Evolutionary conservation across 2,329 filamentous ascomycete genomes (phyloP).

Genomic region (Neofusicoccum cordaticola): DNA sequence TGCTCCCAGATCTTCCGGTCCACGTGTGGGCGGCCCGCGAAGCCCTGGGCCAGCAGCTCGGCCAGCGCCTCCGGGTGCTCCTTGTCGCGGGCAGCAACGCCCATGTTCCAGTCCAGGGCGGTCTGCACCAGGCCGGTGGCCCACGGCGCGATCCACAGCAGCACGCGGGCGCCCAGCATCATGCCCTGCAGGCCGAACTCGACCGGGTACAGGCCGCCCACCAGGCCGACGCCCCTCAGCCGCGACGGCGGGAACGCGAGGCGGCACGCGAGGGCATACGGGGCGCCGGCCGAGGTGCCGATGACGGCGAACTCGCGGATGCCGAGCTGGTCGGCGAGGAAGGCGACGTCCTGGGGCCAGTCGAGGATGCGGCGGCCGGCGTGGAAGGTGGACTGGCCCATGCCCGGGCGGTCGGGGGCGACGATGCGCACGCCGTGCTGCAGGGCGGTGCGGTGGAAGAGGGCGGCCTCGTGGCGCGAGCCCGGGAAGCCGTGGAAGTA

Average conservation of each 20-base stretch:
- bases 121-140: conserved; percentile 15
- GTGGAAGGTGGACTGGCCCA: conserved; percentile 42
- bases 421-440: conserved; percentile 41
- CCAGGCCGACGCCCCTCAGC: conserved; percentile 26
- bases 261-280: conserved; percentile 49
- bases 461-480: conserved; percentile 43
- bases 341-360: conserved; percentile 43
- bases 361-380: conserved; percentile 38
- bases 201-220: conserved; percentile 28
- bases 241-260: conserved; percentile 33
- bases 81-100: conserved; percentile 26
- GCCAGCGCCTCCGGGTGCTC: conserved; percentile 28
- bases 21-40: conserved; percentile 22
- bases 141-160: conserved; percentile 29
- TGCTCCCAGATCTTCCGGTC: conserved; percentile 25
- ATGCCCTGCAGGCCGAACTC: conserved; percentile 29
- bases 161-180: conserved; percentile 24
- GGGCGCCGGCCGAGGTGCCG: conserved; percentile 47
- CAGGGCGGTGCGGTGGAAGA: conserved; percentile 33
- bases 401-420: conserved; percentile 44
- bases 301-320: conserved; percentile 44
- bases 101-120: conserved; percentile 26
- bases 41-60: conserved; percentile 25
- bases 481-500: conserved; percentile 46
- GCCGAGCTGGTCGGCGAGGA: conserved; percentile 40